A percentile compares a stretch with the other conserved stretches of the same genome.
These are phyloP conservation scores for Solidago caesia DNA, from an alignment of 129 eudicot species.

Conservation along the genomic window DNA sequence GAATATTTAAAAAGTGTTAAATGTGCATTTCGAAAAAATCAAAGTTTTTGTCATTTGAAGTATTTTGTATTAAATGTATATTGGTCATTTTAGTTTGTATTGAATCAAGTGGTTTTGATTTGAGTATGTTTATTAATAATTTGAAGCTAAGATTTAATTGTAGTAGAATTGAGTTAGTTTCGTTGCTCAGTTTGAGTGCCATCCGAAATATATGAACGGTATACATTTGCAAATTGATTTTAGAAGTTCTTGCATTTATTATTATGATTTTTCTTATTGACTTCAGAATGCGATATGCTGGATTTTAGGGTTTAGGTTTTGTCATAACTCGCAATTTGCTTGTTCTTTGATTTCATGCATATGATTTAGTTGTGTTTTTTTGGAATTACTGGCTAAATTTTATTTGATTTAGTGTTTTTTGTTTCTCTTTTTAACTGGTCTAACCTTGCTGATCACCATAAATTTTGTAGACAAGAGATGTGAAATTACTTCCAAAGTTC, in stretches of 20 bases:
- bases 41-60: not conserved
- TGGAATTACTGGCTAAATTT: not conserved
- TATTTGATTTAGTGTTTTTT: not conserved
- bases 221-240: no score
- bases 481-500: slow-evolving; percentile 65
- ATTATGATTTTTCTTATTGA: not conserved
- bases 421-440: not conserved
- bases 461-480: slow-evolving; percentile 66
- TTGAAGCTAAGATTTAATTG: not conserved
- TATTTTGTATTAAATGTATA: slow-evolving; percentile 4
- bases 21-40: no score
- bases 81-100: not conserved
- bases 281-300: not conserved
- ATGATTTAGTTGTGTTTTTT: not conserved
- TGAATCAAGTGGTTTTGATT: not conserved
- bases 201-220: no score
- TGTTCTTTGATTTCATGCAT: no score
- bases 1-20: no score
- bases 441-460: slow-evolving; percentile 1
- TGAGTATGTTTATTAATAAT: slow-evolving; percentile 3
- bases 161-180: not conserved
- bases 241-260: not conserved
- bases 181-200: not conserved
- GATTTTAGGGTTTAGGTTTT: not conserved
- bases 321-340: no score